Percentiles rank a stretch among this genome's conserved stretches.
Evolutionary conservation across 2,329 filamentous ascomycete species (phyloP).

Genomic region (Penicillium verrucosum): DNA sequence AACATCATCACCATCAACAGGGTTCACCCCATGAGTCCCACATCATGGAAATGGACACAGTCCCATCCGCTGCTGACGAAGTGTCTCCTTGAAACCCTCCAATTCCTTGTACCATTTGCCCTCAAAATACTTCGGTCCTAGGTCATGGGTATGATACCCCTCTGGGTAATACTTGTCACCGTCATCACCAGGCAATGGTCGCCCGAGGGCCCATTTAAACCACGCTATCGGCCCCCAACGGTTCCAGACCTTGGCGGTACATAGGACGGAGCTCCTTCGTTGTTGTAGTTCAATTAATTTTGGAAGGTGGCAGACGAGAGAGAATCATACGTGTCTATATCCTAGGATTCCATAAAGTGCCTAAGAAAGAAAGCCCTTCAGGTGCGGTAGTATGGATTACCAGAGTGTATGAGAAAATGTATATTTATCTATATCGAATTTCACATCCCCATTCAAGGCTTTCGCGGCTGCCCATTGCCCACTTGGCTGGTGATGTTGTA

Average conservation of each 20-base stretch:
- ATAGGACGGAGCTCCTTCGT: conserved; percentile 63
- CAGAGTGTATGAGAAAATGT: neutral
- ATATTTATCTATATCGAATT: neutral
- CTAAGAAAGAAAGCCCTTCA: neutral
- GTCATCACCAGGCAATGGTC: conserved; percentile 48
- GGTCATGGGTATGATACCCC: conserved; percentile 53
- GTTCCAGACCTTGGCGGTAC: conserved; percentile 56
- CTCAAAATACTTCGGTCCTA: conserved; percentile 58
- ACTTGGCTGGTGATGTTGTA: conserved; percentile 25
- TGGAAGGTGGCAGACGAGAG: too few species aligned
- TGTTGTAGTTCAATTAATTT: too few species aligned
- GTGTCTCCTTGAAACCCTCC: conserved; percentile 38
- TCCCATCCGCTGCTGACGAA: conserved; percentile 39
- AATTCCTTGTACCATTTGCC: conserved; percentile 46
- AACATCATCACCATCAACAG: too few species aligned
- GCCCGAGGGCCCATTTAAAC: conserved; percentile 45
- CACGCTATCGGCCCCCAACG: conserved; percentile 59
- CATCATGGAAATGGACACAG: conserved; percentile 47
- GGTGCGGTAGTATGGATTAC: neutral
- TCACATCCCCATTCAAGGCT: neutral
- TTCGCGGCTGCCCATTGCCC: conserved; percentile 15
- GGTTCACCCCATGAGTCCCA: neutral
- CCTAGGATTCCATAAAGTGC: neutral
- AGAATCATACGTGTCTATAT: neutral
- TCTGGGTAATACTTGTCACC: conserved; percentile 47